Evolutionary conservation across 2,329 filamentous ascomycete genomes (phyloP), one percentile per base, ranked within the genome.

Genomic region (Neonectria ditissima): DNA sequence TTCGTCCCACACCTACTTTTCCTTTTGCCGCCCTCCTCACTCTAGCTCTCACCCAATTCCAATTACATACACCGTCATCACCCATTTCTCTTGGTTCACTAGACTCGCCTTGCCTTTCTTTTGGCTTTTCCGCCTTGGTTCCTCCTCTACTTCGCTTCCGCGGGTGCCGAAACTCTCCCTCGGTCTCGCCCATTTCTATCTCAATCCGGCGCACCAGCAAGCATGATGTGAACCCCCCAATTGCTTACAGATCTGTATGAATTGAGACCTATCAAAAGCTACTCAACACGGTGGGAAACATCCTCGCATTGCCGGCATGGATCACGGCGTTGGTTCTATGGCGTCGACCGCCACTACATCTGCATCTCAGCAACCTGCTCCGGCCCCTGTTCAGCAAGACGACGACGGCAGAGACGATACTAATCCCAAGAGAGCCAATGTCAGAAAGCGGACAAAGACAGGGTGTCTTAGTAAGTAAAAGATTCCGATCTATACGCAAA

Each of bases 381-480:
- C 71, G 16, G 70, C 74, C 41, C 72, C 78, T 32, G 68, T 75
- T 5, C 75, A 76, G 26, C 77, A 75, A 74, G 62, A 76, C 68
- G 66, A 75, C 30, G 78, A 76, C 56, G 78, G 77, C 13, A 77
- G 79, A 26, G 81, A 81, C 11, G 81, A 83, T 50, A 71, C 75
- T n/a, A 79, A 78, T 55, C 74, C 78, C 22, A 86, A 84, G 69
- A 87, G 84, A 71, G 71, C 79, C 3, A 77, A 83, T 18, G 78
- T 81, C 22, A 86, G 87, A 71, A 93, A 90, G 77, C 85, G 94
- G 73, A 97, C 94, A 55, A 97, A 97, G 81, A 97, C 94, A 2
- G 94, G 94, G 14, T 97, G 94, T 77, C 80, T 97, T 65, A 97
- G 91, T 94, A 85, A 78, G 91, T 84, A 58, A 18, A 16, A 39